A percentile compares a stretch with the other conserved stretches of the same genome.
Conservation (phyloP, 305 asterid species). For the Solanum hybrid region DNA sequence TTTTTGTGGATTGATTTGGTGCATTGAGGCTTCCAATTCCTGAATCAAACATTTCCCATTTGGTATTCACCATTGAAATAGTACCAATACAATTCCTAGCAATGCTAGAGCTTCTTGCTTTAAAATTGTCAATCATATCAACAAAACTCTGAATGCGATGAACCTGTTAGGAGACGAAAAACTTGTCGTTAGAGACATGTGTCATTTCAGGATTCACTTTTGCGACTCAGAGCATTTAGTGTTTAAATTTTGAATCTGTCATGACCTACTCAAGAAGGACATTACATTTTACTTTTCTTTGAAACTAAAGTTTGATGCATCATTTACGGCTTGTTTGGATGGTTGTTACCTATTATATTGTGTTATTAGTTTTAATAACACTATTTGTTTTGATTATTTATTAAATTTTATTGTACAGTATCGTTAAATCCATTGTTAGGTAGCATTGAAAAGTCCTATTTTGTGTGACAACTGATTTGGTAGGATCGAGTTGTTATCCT, state of each 20-base stretch:
- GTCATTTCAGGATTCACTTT: neutral
- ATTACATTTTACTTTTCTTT: neutral
- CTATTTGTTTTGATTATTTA: neutral
- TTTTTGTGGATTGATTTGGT: constrained; percentile 7
- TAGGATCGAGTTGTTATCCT: neutral
- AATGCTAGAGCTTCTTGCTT: constrained; percentile 10
- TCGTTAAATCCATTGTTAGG: neutral
- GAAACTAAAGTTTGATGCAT: neutral
- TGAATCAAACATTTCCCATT: constrained; percentile 16
- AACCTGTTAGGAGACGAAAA: constrained; percentile 5
- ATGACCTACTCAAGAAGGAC: neutral
- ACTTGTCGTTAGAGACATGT: neutral
- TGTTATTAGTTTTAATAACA: neutral
- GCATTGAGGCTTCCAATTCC: constrained; percentile 20
- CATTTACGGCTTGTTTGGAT: neutral
- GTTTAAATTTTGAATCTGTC: neutral
- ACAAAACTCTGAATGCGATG: constrained; percentile 22
- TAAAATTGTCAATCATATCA: constrained; percentile 13
- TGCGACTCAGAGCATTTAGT: neutral
- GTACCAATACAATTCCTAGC: neutral
- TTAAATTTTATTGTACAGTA: neutral
- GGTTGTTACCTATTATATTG: neutral
- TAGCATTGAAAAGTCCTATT: neutral
- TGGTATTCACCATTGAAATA: constrained; percentile 1
- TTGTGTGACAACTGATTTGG: neutral